Conservation (phyloP, 257 asterid genomes). For the Solanum rostratum region DNA sequence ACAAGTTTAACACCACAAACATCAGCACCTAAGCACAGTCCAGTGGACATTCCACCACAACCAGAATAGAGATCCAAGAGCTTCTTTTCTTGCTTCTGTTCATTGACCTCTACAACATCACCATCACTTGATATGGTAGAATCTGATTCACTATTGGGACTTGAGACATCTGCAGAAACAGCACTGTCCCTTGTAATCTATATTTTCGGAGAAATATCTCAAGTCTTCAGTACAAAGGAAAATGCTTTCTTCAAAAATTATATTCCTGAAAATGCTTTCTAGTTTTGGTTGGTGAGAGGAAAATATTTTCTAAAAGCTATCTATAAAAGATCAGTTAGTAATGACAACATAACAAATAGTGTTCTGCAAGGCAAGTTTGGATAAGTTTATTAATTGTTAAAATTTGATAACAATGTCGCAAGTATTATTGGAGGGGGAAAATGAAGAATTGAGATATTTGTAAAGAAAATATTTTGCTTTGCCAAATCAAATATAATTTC, state of each 20-base stretch:
- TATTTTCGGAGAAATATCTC: not conserved
- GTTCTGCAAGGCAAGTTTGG: not conserved
- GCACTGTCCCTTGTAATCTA: not conserved
- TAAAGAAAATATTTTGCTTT: not conserved
- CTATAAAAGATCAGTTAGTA: not conserved
- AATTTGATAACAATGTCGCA: not conserved
- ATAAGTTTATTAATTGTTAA: not conserved
- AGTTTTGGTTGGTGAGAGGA: not conserved
- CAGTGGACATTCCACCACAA: slow-evolving; percentile 98
- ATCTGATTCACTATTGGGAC: slow-evolving; percentile 27
- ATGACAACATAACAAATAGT: not conserved
- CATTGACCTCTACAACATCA: slow-evolving; percentile 12
- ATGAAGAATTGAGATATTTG: not conserved
- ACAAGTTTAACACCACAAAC: slow-evolving; percentile 52
- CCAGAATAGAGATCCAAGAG: slow-evolving; percentile 73
- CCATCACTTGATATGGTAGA: slow-evolving; percentile 54
- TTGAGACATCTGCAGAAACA: slow-evolving; percentile 20
- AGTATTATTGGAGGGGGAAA: not conserved
- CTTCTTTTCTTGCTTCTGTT: slow-evolving; percentile 21
- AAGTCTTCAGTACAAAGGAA: not conserved
- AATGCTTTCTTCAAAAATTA: not conserved
- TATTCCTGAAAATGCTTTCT: not conserved
- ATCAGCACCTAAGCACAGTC: slow-evolving; percentile 72
- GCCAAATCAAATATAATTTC: not conserved
- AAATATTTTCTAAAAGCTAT: not conserved